Evolutionary conservation across 768 basidiomycete genomes (phyloP), one percentile per base, ranked within the genome.

Genomic region (Suillus sp.): DNA sequence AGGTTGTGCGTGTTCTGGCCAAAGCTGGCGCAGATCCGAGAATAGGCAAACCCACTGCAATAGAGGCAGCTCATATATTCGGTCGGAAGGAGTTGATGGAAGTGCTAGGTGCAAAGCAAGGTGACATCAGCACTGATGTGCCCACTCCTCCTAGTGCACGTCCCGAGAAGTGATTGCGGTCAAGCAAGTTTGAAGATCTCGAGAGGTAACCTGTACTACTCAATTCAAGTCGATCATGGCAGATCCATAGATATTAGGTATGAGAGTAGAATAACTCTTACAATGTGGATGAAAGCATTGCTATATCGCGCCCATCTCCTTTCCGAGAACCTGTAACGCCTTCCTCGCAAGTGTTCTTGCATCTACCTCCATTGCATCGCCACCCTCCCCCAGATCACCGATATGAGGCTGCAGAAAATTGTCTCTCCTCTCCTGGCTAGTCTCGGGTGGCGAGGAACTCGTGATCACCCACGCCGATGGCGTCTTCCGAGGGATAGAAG

Each of bases 1-100:
- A 84, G 8, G 79, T 92, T 53, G 87, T 90, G 1, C 78, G 78
- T n/a, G 75, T 78, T 1, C 80, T 93, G 34, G 72, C 84, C 27
- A 67, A 71, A 7, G 76, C 66, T 1, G 80, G 84, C 4, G 91
- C 91, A 0, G 83, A 92, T 74, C 89, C 91, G 2, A 78, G 86
- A 53, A 63, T 79, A 16, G 92, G 91, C 7, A 81, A 74, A 30
- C 91, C 91, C 2, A 89, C 80, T 30, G 92, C 89, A 0, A 84
- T 89, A 50, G 83, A 91, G 69, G 80, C 85, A 0, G 89, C 89
- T 9, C 78, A 84, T 64, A 86, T 92, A 80, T 92, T 93, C 69
- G 79, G 80, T 38, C 81, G 84, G 69, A 78, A 77, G 20, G 83
- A 86, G 48, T 61, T 90, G 62, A 77, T 90, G 74, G 76, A 76